A percentile compares a stretch with the other conserved stretches of the same genome.
Evolutionary conservation across 2,329 filamentous ascomycete species (phyloP).

Genomic region (Alternaria ethzedia): DNA sequence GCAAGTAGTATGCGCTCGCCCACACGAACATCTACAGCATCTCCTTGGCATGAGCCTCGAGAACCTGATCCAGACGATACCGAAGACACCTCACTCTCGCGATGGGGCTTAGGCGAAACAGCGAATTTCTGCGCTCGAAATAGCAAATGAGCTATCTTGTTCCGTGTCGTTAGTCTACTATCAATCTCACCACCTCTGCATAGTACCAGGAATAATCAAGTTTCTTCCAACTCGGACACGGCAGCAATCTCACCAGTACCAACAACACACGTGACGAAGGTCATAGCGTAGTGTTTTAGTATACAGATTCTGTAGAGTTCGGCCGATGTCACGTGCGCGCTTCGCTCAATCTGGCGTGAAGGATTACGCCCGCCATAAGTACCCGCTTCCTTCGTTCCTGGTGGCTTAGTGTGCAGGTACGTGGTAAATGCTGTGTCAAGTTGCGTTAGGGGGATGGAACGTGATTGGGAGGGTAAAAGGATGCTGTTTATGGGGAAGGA

Average conservation of each 20-base stretch:
- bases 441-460: too few species aligned
- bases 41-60: too few species aligned
- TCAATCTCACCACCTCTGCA: neutral
- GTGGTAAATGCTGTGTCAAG: too few species aligned
- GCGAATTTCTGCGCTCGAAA: too few species aligned
- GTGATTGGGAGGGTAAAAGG: too few species aligned
- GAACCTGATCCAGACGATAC: too few species aligned
- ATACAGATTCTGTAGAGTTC: neutral
- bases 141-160: too few species aligned
- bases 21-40: too few species aligned
- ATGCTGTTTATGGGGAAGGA: too few species aligned
- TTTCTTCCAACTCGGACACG: neutral
- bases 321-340: conserved; percentile 3
- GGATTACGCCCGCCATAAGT: neutral
- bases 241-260: neutral
- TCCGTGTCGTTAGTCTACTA: neutral
- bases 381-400: neutral
- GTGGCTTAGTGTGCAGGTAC: neutral
- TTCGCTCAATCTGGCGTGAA: neutral
- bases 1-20: too few species aligned
- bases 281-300: neutral
- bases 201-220: neutral
- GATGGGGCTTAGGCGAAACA: too few species aligned
- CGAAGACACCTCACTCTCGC: too few species aligned
- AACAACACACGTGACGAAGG: neutral